Percentiles rank a stretch among this genome's conserved stretches.
phyloP scores from a whole-genome alignment of 345 rosid species.

The Gossypium turneri region DNA sequence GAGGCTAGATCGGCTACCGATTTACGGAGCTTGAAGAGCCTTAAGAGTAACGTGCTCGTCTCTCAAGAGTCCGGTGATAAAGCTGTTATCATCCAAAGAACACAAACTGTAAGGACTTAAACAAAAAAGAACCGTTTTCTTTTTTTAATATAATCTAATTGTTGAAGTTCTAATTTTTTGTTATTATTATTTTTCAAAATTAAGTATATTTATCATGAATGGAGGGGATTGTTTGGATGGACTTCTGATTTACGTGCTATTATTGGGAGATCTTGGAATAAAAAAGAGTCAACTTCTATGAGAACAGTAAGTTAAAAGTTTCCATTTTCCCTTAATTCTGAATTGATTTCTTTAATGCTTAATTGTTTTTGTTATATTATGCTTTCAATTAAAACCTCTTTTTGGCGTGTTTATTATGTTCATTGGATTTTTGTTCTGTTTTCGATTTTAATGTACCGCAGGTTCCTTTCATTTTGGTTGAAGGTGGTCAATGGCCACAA shows the following conservation, averaged over 20 bases:
- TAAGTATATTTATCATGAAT: constrained; percentile 80
- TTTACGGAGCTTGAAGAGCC: constrained; percentile 36
- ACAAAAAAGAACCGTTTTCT: not conserved
- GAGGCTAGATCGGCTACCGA: constrained; percentile 46
- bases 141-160: constrained; percentile 5
- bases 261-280: constrained; percentile 64
- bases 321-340: not conserved
- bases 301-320: constrained; percentile 43
- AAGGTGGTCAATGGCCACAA: constrained; percentile 41
- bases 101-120: constrained; percentile 51
- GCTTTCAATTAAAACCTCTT: not conserved
- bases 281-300: constrained; percentile 52
- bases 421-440: constrained; percentile 1
- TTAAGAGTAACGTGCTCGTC: constrained; percentile 37
- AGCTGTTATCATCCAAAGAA: constrained; percentile 77
- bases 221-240: constrained; percentile 80
- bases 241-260: constrained; percentile 56
- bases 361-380: not conserved
- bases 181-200: not conserved
- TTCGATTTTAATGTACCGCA: constrained; percentile 26
- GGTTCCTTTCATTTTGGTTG: constrained; percentile 85
- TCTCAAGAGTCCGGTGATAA: constrained; percentile 74
- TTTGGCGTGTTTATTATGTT: constrained; percentile 3
- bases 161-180: not conserved
- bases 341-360: not conserved